A percentile compares a stretch with the other conserved stretches of the same genome.
phyloP scores from a whole-genome alignment of 2,329 filamentous ascomycete species.

The Hirsutella minnesotensis region DNA sequence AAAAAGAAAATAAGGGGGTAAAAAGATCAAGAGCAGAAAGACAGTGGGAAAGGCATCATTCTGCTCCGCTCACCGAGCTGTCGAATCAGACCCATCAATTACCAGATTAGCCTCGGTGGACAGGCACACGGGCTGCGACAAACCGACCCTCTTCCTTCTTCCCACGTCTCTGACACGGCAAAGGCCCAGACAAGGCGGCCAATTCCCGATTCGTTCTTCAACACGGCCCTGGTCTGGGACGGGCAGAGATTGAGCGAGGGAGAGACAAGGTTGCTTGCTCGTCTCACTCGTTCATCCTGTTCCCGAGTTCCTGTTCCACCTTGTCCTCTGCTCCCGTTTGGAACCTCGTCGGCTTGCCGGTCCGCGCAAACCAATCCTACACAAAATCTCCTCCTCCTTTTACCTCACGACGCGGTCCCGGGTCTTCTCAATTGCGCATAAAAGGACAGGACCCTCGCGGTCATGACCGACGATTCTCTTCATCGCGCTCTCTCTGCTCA shows the following conservation, averaged over 20 bases:
- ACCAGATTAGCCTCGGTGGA: not conserved
- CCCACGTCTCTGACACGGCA: not conserved
- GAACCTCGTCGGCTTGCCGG: not conserved
- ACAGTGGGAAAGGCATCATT: no score
- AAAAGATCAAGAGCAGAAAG: no score
- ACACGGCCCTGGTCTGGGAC: not conserved
- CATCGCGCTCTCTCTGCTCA: no score
- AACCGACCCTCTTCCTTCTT: not conserved
- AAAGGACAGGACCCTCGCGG: no score
- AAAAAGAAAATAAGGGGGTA: no score
- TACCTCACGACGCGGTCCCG: no score
- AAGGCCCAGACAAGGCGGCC: slow-evolving; percentile 1
- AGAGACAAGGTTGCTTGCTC: slow-evolving; percentile 3
- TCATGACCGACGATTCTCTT: no score
- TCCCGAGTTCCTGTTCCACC: slow-evolving; percentile 3
- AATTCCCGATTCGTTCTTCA: slow-evolving; percentile 2
- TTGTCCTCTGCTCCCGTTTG: slow-evolving; percentile 1
- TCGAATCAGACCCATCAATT: not conserved
- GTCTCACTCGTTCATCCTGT: slow-evolving; percentile 2
- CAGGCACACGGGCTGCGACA: slow-evolving; percentile 1
- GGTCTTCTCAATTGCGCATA: no score
- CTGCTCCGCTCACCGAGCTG: no score
- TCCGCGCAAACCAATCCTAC: not conserved
- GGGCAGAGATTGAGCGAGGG: not conserved
- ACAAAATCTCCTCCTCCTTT: no score